phyloP scores from a whole-genome alignment of 1,284 basidiomycete species.

The Papiliotrema nemorosa region DNA sequence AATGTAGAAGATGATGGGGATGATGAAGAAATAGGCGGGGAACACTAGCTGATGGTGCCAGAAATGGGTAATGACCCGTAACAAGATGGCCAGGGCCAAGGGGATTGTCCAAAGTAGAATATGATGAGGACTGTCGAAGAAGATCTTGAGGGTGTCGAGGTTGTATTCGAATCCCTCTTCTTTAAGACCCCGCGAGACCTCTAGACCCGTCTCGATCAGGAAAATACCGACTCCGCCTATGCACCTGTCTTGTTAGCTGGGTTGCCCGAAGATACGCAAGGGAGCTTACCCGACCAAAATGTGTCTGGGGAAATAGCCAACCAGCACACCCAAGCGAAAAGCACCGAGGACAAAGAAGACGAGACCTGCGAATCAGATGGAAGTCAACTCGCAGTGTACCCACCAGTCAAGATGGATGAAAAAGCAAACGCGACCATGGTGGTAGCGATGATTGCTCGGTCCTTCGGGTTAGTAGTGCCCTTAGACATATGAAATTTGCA shows the following conservation, averaged over 20 bases:
- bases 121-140: slow-evolving; percentile 61
- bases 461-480: slow-evolving; percentile 24
- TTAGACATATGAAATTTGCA: not conserved
- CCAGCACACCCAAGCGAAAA: slow-evolving; percentile 75
- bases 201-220: slow-evolving; percentile 79
- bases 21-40: slow-evolving; percentile 81
- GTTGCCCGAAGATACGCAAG: not conserved
- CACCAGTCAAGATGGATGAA: slow-evolving; percentile 85
- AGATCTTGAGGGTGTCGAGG: slow-evolving; percentile 57
- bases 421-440: slow-evolving; percentile 87
- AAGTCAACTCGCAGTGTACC: slow-evolving; percentile 19
- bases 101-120: slow-evolving; percentile 73
- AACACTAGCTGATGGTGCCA: slow-evolving; percentile 89
- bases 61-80: slow-evolving; percentile 75
- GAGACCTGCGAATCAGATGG: slow-evolving; percentile 54
- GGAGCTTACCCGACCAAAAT: slow-evolving; percentile 75
- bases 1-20: slow-evolving; percentile 80
- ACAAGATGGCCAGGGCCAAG: slow-evolving; percentile 68
- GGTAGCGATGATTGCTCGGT: slow-evolving; percentile 75
- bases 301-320: slow-evolving; percentile 95
- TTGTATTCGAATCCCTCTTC: slow-evolving; percentile 76
- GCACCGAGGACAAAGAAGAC: slow-evolving; percentile 82
- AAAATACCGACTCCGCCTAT: slow-evolving; percentile 96
- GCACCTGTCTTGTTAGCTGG: slow-evolving; percentile 56
- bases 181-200: slow-evolving; percentile 75